Conservation (phyloP, 441 rosid genomes). For the Adansonia gregorii region DNA sequence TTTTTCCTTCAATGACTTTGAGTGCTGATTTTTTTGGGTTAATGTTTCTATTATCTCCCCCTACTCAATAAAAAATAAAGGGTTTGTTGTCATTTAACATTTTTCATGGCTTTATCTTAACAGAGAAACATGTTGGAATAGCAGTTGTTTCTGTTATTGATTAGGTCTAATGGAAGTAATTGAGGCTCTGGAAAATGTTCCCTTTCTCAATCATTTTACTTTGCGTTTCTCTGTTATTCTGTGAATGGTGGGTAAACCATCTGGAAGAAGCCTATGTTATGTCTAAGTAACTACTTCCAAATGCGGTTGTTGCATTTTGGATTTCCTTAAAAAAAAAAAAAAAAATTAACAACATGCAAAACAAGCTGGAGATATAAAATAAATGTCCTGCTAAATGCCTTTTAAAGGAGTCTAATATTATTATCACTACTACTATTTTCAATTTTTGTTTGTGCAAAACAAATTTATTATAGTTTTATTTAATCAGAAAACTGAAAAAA, state of each 20-base stretch:
- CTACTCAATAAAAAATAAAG: background rate
- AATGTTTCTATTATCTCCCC: background rate
- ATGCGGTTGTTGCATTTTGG: background rate
- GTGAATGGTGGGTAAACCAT: slow-evolving; percentile 13
- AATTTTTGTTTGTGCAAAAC: slow-evolving; percentile 7
- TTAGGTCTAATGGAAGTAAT: background rate
- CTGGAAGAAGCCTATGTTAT: background rate
- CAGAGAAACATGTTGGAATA: background rate
- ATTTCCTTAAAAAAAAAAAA: background rate
- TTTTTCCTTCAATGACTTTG: background rate
- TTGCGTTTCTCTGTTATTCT: background rate
- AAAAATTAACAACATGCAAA: background rate
- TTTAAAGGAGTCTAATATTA: background rate
- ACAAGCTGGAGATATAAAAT: background rate
- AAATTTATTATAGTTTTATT: background rate
- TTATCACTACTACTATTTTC: background rate
- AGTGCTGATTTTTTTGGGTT: slow-evolving; percentile 2
- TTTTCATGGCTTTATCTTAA: slow-evolving; percentile 20
- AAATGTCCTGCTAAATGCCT: background rate
- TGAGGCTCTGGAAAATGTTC: background rate
- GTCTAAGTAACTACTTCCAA: background rate
- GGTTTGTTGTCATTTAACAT: background rate
- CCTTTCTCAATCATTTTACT: background rate
- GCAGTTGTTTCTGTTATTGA: background rate
- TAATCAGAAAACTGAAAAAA: background rate